Percentiles rank a stretch among this genome's conserved stretches.
Evolutionary conservation across 139 green algal genomes (phyloP).

Genomic region (Picochlorum sp.): DNA sequence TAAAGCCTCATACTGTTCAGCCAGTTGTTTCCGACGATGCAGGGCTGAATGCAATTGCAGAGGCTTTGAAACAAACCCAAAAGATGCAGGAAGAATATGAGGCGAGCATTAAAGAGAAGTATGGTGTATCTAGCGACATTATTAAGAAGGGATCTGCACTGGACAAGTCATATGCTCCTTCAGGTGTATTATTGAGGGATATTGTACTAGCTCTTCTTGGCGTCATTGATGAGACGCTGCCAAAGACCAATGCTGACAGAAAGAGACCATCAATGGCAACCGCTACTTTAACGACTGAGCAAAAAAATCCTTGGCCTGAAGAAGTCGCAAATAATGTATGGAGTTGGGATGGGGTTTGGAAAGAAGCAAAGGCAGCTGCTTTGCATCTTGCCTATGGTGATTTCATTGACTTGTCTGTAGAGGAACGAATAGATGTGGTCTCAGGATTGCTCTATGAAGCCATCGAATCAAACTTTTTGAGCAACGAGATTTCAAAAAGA

Average conservation of each 20-base stretch:
- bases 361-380: constrained; percentile 21
- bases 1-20: not conserved
- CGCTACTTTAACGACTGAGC: not conserved
- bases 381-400: constrained; percentile 43
- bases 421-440: constrained; percentile 53
- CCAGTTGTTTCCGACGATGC: not conserved
- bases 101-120: constrained; percentile 18
- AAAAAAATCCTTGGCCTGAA: constrained; percentile 34
- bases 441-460: constrained; percentile 43
- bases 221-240: not conserved
- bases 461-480: constrained; percentile 46
- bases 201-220: constrained; percentile 42
- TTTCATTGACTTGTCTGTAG: constrained; percentile 43
- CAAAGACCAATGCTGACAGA: constrained; percentile 7
- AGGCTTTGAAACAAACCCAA: constrained; percentile 2
- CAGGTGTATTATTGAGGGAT: constrained; percentile 53
- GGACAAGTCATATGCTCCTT: constrained; percentile 18
- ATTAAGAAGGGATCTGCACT: constrained; percentile 12
- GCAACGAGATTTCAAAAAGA: constrained; percentile 39
- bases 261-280: constrained; percentile 4
- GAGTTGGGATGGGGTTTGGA: not conserved
- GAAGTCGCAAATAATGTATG: constrained; percentile 23
- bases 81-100: constrained; percentile 3
- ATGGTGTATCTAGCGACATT: constrained; percentile 9
- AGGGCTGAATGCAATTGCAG: not conserved